Evolutionary conservation across 495 filamentous ascomycete genomes (phyloP).

Genomic region (Xylaria telfairii): DNA sequence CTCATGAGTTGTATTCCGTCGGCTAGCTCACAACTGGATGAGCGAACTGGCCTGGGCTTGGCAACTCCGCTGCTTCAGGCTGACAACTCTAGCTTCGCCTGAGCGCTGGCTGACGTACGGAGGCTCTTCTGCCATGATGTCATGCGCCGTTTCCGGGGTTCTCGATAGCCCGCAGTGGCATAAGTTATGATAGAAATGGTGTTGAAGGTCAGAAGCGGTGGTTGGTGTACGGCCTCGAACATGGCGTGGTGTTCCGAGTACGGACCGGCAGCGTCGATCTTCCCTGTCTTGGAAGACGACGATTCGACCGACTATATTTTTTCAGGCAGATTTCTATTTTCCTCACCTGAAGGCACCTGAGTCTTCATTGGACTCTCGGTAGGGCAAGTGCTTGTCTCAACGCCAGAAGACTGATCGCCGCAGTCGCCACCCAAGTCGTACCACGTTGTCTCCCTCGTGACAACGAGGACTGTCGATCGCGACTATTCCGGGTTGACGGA

Average conservation of each 20-base stretch:
- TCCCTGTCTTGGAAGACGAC: constrained; percentile 6
- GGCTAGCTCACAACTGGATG: not conserved
- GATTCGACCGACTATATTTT: not conserved
- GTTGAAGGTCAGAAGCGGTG: not conserved
- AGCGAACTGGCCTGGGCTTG: not conserved
- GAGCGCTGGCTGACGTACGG: not conserved
- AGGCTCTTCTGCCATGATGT: constrained; percentile 5
- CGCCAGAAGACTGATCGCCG: constrained; percentile 19
- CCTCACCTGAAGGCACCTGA: constrained; percentile 16
- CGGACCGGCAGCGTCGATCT: constrained; percentile 18
- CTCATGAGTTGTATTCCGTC: not conserved
- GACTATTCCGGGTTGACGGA: constrained; percentile 3
- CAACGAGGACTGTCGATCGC: constrained; percentile 16
- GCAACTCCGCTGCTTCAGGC: constrained; percentile 16
- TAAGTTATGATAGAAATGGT: not conserved
- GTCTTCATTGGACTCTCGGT: constrained; percentile 12
- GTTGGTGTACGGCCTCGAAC: not conserved
- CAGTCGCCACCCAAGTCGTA: constrained; percentile 24
- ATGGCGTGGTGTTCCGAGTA: not conserved
- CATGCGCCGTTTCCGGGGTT: not conserved
- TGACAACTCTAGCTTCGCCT: constrained; percentile 17
- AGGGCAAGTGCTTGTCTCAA: not conserved
- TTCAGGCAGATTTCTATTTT: not conserved
- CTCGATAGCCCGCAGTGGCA: not conserved
- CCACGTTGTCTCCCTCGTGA: constrained; percentile 26